These are phyloP conservation scores for Pythium scleroteichum DNA, from an alignment of 352 stramenopile species.

Conservation along the genomic window DNA sequence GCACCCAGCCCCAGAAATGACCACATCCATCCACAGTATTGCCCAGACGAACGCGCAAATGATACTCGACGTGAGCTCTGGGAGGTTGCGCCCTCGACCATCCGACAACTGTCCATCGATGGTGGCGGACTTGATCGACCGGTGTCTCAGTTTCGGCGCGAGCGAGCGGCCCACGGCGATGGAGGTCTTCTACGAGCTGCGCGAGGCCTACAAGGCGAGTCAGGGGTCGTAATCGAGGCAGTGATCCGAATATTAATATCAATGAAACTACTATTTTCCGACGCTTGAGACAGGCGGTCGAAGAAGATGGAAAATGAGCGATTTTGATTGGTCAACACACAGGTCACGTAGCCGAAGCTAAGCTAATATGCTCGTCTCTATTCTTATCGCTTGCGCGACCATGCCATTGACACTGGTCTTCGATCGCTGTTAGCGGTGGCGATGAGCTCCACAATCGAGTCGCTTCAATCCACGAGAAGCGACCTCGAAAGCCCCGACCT, in stretches of 20 bases:
- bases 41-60: conserved; percentile 2
- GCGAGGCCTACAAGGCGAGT: conserved; percentile 1
- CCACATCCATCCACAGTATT: too few species aligned
- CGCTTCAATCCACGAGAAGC: background rate
- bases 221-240: too few species aligned
- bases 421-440: background rate
- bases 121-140: background rate
- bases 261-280: too few species aligned
- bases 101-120: background rate
- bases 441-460: background rate
- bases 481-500: conserved; percentile 32
- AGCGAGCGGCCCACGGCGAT: conserved; percentile 6
- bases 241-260: too few species aligned
- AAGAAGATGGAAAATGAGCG: too few species aligned
- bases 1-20: too few species aligned
- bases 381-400: too few species aligned
- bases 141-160: background rate
- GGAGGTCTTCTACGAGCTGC: conserved; percentile 12
- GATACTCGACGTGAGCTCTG: background rate
- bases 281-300: too few species aligned
- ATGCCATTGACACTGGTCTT: too few species aligned
- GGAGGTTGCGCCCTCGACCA: background rate
- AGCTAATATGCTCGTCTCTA: too few species aligned
- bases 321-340: too few species aligned
- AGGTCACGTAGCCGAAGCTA: too few species aligned